phyloP scores from a whole-genome alignment of 2,329 filamentous ascomycete species.

The Penicillium hesseltinei region DNA sequence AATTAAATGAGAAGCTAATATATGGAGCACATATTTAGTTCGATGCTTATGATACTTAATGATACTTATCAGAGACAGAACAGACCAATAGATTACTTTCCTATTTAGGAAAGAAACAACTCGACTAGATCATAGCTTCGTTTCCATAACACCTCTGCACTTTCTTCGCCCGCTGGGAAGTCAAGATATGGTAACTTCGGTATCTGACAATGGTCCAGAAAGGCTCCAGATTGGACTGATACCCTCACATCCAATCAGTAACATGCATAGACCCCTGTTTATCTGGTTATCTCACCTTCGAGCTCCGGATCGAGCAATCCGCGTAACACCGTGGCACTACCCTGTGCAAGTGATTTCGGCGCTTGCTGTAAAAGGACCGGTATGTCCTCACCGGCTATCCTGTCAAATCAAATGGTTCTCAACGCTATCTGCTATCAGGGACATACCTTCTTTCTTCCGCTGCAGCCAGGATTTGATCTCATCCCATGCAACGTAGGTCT shows the following conservation, averaged over 20 bases:
- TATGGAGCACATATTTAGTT: not conserved
- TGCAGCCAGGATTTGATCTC: constrained; percentile 25
- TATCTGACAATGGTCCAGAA: constrained; percentile 25
- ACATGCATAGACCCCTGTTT: not conserved
- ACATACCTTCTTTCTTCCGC: constrained; percentile 24
- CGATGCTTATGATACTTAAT: not conserved
- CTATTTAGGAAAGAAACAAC: constrained; percentile 2
- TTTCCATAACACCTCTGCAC: constrained; percentile 32
- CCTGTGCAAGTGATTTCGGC: constrained; percentile 24
- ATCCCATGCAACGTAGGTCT: constrained; percentile 20
- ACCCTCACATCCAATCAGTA: not conserved
- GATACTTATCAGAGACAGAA: not conserved
- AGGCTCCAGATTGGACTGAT: constrained; percentile 25
- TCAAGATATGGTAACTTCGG: constrained; percentile 22
- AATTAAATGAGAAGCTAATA: not conserved
- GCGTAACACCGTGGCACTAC: constrained; percentile 22
- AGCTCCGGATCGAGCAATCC: constrained; percentile 27
- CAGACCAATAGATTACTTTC: not conserved
- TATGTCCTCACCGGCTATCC: constrained; percentile 18
- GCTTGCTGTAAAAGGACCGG: constrained; percentile 26
- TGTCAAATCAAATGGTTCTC: not conserved
- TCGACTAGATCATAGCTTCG: constrained; percentile 31
- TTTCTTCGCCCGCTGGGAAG: constrained; percentile 28
- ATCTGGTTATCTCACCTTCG: constrained; percentile 17
- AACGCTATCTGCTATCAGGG: not conserved